Evolutionary conservation across 257 asterid species (phyloP), one percentile per base, ranked within the genome.

Genomic region (Jaltomata sinuosa): DNA sequence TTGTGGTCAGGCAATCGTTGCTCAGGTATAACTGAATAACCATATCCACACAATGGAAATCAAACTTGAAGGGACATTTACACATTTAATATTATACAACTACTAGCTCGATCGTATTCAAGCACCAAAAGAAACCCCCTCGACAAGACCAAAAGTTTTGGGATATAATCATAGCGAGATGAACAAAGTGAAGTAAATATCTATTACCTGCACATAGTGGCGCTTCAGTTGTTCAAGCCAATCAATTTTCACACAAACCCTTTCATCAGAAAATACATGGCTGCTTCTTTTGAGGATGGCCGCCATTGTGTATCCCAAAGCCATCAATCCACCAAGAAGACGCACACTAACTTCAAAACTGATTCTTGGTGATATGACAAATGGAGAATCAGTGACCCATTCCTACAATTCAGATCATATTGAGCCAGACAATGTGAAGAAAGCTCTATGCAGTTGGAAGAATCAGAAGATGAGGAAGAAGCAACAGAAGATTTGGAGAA

Each of bases 291-390:
- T 97, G 84, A 97, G 98, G 84, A 97, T 97, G 83, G 98, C 90
- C 42, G 98, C 99, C 87, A 97, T 97, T 79, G 98, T 95, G 88
- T 97, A 97, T 84, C 99, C 99, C 93, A 97, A 88, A 67, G 99
- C 98, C 99, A 97, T 97, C 84, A 97, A 86, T 61, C 99, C 99
- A 83, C 99, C 99, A 79, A 97, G 98, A 87, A 97, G 99, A 79
- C 98, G 93, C 42, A 97, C 99, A 83, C 98, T 91, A 79, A 97
- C 99, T 94, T 97, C 99, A 88, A 97, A 97, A 34, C 97, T 95
- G 85, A 97, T 97, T 91, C 99, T 97, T 85, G 99, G 99, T 84
- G 99, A 95, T 92, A 97, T 97, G 74, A 97, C 97, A 86, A 97
- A 95, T 57, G 99, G 98, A 87, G 92, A 85, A 85, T 95, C 99